A percentile compares a stretch with the other conserved stretches of the same genome.
Conservation (phyloP, 108 stramenopile species). For the Aurantiochytrium sp. region DNA sequence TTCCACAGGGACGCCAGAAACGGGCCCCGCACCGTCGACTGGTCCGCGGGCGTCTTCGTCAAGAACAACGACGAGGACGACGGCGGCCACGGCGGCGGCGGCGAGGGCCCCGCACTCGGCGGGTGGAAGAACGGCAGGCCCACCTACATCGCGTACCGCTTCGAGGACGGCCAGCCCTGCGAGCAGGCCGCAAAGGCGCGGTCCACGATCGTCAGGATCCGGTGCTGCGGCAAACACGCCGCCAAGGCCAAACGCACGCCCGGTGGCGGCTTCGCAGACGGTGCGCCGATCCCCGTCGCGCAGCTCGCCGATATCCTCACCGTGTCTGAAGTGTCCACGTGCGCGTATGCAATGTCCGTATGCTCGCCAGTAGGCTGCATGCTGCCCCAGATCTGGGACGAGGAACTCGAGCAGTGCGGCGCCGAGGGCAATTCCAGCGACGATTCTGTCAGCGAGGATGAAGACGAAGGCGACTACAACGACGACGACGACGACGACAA, state of each 20-base stretch:
- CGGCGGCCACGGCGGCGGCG: neutral
- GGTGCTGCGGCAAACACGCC: neutral
- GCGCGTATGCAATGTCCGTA: neutral
- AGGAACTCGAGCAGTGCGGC: neutral
- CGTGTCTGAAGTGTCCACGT: neutral
- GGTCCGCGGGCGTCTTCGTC: neutral
- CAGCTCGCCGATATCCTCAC: neutral
- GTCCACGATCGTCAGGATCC: neutral
- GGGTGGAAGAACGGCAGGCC: neutral
- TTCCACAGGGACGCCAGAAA: neutral
- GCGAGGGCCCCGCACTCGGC: neutral
- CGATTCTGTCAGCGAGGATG: neutral
- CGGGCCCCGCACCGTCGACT: neutral
- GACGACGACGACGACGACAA: neutral
- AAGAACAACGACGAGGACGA: neutral
- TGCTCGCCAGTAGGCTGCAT: neutral
- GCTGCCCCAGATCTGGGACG: neutral
- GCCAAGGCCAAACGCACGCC: neutral
- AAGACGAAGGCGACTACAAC: neutral
- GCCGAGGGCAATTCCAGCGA: neutral
- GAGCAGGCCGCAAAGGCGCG: neutral
- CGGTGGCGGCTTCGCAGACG: neutral
- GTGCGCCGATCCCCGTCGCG: neutral
- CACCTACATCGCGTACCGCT: neutral
- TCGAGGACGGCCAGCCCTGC: constrained; percentile 18